Conservation (phyloP, 306 rosid species). For the Clitoria ternatea region DNA sequence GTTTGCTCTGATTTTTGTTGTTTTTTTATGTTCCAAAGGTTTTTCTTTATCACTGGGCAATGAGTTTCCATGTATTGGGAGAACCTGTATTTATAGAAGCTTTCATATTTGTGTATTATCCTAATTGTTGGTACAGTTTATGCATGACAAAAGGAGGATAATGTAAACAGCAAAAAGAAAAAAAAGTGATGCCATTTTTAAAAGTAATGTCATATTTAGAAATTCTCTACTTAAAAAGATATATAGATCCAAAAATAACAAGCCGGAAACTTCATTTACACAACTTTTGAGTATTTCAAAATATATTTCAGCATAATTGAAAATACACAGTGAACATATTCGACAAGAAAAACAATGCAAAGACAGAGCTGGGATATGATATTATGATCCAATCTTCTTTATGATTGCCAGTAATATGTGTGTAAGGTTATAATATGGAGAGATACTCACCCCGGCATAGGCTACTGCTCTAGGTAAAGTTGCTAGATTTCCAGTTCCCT, state of each 20-base stretch:
- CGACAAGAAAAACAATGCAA: not conserved
- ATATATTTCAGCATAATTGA: not conserved
- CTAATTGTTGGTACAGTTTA: too few species aligned
- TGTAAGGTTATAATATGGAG: not conserved
- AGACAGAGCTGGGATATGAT: not conserved
- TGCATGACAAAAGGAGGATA: too few species aligned
- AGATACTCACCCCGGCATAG: slow-evolving; percentile 73
- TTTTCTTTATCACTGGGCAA: too few species aligned
- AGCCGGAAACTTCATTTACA: not conserved
- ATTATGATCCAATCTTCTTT: not conserved
- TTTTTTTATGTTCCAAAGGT: too few species aligned
- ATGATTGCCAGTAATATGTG: not conserved
- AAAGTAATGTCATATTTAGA: slow-evolving; percentile 7
- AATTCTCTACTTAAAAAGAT: not conserved
- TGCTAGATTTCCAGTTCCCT: slow-evolving; percentile 75
- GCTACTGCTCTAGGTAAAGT: slow-evolving; percentile 60
- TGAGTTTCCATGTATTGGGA: too few species aligned
- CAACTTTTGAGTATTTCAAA: not conserved
- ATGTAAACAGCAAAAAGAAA: not conserved
- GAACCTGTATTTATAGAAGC: too few species aligned
- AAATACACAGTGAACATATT: not conserved
- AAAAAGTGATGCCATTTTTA: not conserved
- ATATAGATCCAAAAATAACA: not conserved
- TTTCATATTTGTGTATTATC: too few species aligned
- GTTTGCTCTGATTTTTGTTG: too few species aligned